A percentile compares a stretch with the other conserved stretches of the same genome.
These are phyloP conservation scores for Pseudopithomyces chartarum DNA, from an alignment of 2,329 filamentous ascomycete genomes.

Conservation along the genomic window DNA sequence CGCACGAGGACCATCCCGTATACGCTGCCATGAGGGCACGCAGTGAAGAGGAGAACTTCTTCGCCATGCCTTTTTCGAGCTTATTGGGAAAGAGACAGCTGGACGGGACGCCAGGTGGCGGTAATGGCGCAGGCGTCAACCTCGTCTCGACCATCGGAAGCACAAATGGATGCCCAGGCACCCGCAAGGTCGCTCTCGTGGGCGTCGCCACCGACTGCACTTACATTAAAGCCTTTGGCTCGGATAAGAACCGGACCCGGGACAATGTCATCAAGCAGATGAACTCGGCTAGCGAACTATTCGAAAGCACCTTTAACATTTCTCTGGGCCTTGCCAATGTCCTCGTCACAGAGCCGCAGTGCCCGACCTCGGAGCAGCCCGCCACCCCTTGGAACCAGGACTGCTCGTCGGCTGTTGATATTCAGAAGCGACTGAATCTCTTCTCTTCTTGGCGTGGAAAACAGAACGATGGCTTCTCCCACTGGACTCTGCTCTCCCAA, in stretches of 20 bases:
- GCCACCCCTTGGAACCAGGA: slow-evolving; percentile 82
- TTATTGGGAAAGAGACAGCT: slow-evolving; percentile 73
- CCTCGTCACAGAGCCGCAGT: slow-evolving; percentile 75
- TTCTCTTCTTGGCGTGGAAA: slow-evolving; percentile 89
- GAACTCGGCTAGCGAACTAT: slow-evolving; percentile 84
- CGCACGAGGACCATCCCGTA: slow-evolving; percentile 71
- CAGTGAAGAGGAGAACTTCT: slow-evolving; percentile 54
- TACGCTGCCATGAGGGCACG: slow-evolving; percentile 58
- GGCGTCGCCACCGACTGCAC: slow-evolving; percentile 93
- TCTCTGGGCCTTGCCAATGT: slow-evolving; percentile 88
- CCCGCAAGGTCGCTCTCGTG: slow-evolving; percentile 88
- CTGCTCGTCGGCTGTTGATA: slow-evolving; percentile 66
- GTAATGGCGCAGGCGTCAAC: slow-evolving; percentile 81
- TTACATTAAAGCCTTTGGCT: slow-evolving; percentile 76
- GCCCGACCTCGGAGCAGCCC: slow-evolving; percentile 69
- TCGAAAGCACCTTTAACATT: slow-evolving; percentile 92
- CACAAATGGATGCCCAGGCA: slow-evolving; percentile 81
- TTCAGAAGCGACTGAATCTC: slow-evolving; percentile 79
- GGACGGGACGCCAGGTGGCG: slow-evolving; percentile 70
- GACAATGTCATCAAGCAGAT: slow-evolving; percentile 81
- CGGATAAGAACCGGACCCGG: slow-evolving; percentile 70
- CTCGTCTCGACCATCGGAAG: slow-evolving; percentile 78
- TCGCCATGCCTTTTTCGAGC: slow-evolving; percentile 65
- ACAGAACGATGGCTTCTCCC: slow-evolving; percentile 79
- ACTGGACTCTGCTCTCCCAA: slow-evolving; percentile 87